These are phyloP conservation scores for Aspergillus texensis DNA, from an alignment of 2,329 filamentous ascomycete species.

Conservation along the genomic window DNA sequence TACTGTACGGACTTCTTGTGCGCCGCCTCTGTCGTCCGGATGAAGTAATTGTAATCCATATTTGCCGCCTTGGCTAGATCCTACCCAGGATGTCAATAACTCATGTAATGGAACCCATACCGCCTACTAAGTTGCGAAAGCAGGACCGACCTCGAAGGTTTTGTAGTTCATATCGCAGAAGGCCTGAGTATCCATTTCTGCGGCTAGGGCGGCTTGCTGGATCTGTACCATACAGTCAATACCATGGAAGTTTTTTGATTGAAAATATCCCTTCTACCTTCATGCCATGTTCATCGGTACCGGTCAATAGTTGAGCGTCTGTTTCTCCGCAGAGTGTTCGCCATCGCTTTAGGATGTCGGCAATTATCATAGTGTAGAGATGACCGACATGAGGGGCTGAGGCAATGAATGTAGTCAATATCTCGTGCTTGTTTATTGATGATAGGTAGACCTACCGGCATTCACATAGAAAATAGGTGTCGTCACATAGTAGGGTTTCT, in stretches of 20 bases:
- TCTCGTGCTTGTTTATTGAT: background rate
- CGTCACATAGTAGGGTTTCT: slow-evolving; percentile 92
- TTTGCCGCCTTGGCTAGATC: slow-evolving; percentile 69
- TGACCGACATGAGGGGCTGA: slow-evolving; percentile 91
- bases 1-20: slow-evolving; percentile 85
- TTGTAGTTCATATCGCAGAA: slow-evolving; percentile 85
- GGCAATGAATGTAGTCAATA: background rate
- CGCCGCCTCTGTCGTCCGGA: slow-evolving; percentile 82
- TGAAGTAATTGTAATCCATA: slow-evolving; percentile 81
- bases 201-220: slow-evolving; percentile 77
- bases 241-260: background rate
- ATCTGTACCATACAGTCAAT: slow-evolving; percentile 53
- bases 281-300: slow-evolving; percentile 96
- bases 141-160: slow-evolving; percentile 65
- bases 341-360: slow-evolving; percentile 93
- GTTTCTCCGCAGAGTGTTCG: slow-evolving; percentile 70
- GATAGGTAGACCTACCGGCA: slow-evolving; percentile 60
- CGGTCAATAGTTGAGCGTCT: slow-evolving; percentile 76
- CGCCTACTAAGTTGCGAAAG: background rate
- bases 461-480: slow-evolving; percentile 99
- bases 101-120: background rate
- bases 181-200: slow-evolving; percentile 72
- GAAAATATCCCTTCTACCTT: slow-evolving; percentile 60
- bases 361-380: slow-evolving; percentile 87
- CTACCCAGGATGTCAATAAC: slow-evolving; percentile 35